Evolutionary conservation across 2,329 filamentous ascomycete species (phyloP), one percentile per base, ranked within the genome.

Genomic region (Ceratocystis eucalypticola): DNA sequence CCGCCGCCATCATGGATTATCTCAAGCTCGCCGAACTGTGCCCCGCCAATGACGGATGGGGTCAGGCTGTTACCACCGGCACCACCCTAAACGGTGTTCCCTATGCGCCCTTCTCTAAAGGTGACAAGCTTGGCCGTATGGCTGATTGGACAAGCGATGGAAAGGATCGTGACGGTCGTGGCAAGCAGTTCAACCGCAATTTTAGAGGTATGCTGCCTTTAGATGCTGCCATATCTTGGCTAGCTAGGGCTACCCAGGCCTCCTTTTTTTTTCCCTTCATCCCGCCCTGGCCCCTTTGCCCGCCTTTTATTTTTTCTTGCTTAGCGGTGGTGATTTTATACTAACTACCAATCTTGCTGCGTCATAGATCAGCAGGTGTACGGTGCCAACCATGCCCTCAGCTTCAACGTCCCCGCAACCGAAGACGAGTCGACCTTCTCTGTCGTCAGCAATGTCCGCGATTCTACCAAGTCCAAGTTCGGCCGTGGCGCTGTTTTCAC

Each of bases 381-480:
- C 76, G 94, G 94, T 70, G 89, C 93, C 70, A 91, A 91, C 72
- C 86, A 89, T 73, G 90, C 85, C 72, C 88, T 87, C 72, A 82
- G 92, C 65, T 99, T 99, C 81, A 89, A 91, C 70, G 88, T 96
- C 69, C 91, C 96, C 73, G 84, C 87, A 68, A 89, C 90, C 75
- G 94, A 97, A 79, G 94, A 99, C 77, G 94, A 99, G 78, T 91
- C 91, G 69, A 91, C 88, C 70, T 99, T 99, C 85, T 97, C 93
- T 72, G 90, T 99, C 66, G 94, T 99, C 75, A 96, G 95, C 80
- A 96, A 96, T 78, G 89, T 88, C 70, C 86, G 92, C 76, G 90
- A 95, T 73, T 88, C 89, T 17, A 82, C 86, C 70, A 94, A 96
- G 80, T 84, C 88, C 66, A 84, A 93, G 74, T 99, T 94, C 75